Evolutionary conservation across 495 filamentous ascomycete genomes (phyloP).

Genomic region (Aspergillus ostianus): DNA sequence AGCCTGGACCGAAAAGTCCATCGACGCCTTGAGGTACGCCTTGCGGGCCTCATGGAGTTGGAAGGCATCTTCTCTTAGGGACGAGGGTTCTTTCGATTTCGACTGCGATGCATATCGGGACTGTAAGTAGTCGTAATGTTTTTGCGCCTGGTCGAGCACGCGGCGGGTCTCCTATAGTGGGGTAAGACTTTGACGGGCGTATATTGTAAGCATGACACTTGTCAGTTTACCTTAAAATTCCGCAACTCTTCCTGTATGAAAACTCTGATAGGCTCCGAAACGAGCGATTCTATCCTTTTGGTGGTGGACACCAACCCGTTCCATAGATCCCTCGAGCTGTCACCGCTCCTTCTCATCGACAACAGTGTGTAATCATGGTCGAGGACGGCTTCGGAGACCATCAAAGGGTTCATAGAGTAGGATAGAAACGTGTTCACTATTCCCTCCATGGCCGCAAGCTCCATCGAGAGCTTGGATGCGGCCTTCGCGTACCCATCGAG

Average conservation of each 20-base stretch:
- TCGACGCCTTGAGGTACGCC: conserved; percentile 82
- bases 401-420: conserved; percentile 66
- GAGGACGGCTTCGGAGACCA: conserved; percentile 73
- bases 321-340: conserved; percentile 86
- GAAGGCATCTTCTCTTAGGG: conserved; percentile 91
- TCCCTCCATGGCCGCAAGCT: conserved; percentile 67
- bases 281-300: conserved; percentile 69
- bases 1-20: conserved; percentile 88
- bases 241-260: conserved; percentile 75
- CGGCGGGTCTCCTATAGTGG: conserved; percentile 67
- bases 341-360: conserved; percentile 78
- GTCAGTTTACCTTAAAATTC: conserved; percentile 54
- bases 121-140: conserved; percentile 74
- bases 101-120: conserved; percentile 78
- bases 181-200: conserved; percentile 26
- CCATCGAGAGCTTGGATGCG: conserved; percentile 72
- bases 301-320: conserved; percentile 64
- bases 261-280: conserved; percentile 75
- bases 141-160: conserved; percentile 74
- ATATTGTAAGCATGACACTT: not conserved
- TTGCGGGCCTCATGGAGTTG: conserved; percentile 92
- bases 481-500: conserved; percentile 81
- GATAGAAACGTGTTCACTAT: conserved; percentile 70
- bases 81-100: conserved; percentile 89
- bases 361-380: conserved; percentile 94